Evolutionary conservation across 2,329 filamentous ascomycete genomes (phyloP), one percentile per base, ranked within the genome.

Genomic region (Xylaria digitata): DNA sequence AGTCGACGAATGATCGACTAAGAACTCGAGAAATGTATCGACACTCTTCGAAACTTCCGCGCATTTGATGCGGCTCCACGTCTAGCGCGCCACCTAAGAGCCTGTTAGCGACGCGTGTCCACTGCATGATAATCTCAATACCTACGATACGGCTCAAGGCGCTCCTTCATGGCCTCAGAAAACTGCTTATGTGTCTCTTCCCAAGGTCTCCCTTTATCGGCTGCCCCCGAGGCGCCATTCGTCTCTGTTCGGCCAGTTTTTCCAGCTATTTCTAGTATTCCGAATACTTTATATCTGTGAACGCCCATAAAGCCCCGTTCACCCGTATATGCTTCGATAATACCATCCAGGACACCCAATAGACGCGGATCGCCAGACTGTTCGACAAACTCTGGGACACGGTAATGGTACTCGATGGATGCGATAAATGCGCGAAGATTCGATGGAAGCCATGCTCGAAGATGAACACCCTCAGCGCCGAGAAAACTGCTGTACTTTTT

Each of bases 241-340:
- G 84, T 86, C 65, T 82, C 84, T 0, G 84, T 83, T 3, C 85
- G 79, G 2, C 85, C 84, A 0, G 83, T 84, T 73, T 87, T 86
- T 46, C 80, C 82, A 0, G 84, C 84, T 15, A 86, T 81, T 64
- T 86, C 84, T 0, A 86, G 80, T 32, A 87, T 83, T 0, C 84
- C 85, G 68, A 85, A 87, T 4, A 87, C 85, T 71, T 87, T 87
- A 73, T 86, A 86, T n/a, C 84, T 77, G 70, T 87, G 85, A 0
- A 82, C 83, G 5, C 85, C 84, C 84, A 87, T 85, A 71, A 86
- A 87, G 0, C 85, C 85, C 21, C 84, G 79, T 69, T 86, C 84
- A 0, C 85, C 85, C 0, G 83, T 83, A 67, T 86, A 87, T 0
- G 84, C 84, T 70, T 87, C 85, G 0, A 87, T 80, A 2, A 86